These are phyloP conservation scores for Zasmidium angulare DNA, from an alignment of 2,329 filamentous ascomycete species.

Conservation along the genomic window DNA sequence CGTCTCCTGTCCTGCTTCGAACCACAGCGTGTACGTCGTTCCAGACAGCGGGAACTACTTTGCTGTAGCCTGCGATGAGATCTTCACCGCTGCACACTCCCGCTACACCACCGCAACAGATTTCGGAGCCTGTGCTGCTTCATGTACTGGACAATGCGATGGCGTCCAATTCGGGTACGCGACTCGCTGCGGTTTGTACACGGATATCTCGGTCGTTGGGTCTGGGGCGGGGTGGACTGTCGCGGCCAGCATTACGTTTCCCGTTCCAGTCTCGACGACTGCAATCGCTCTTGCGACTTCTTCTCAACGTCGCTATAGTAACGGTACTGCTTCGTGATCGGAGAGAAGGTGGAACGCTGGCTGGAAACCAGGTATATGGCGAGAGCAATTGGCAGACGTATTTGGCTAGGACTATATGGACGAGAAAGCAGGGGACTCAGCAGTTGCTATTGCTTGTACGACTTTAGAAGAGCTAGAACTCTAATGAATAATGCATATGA, in stretches of 20 bases:
- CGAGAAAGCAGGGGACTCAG: not conserved
- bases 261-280: conserved; percentile 1
- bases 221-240: conserved; percentile 22
- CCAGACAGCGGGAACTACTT: conserved; percentile 14
- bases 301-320: not conserved
- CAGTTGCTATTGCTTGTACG: not conserved
- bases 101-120: conserved; percentile 18
- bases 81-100: conserved; percentile 20
- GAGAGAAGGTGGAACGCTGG: not conserved
- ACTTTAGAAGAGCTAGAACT: not conserved
- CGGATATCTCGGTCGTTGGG: conserved; percentile 18
- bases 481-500: not conserved
- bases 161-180: conserved; percentile 21
- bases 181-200: conserved; percentile 23
- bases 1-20: conserved; percentile 17
- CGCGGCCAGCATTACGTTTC: conserved; percentile 16
- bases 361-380: not conserved
- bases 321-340: not conserved
- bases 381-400: not conserved
- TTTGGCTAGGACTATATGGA: not conserved
- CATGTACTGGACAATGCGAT: conserved; percentile 23
- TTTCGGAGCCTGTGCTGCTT: conserved; percentile 19
- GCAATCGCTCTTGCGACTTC: not conserved
- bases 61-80: conserved; percentile 20
- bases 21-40: conserved; percentile 18